Evolutionary conservation across 768 basidiomycete species (phyloP).

Genomic region (Boletus subparvulus): DNA sequence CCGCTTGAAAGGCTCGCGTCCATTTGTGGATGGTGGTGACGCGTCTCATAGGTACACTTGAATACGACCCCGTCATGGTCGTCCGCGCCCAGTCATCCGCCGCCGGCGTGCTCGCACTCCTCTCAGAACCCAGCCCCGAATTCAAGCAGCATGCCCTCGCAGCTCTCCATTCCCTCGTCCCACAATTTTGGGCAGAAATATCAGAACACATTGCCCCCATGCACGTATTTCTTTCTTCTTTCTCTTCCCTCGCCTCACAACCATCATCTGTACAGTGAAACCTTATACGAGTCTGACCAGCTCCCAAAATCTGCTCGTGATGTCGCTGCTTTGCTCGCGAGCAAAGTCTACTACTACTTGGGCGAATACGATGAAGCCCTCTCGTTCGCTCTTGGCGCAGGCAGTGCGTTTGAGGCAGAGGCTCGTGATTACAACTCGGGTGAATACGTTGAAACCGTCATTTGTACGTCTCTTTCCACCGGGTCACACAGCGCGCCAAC

Average conservation of each 20-base stretch:
- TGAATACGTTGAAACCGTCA: constrained; percentile 93
- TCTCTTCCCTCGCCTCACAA: constrained; percentile 9
- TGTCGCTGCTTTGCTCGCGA: constrained; percentile 88
- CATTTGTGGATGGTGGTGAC: constrained; percentile 41
- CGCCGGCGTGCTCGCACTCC: constrained; percentile 87
- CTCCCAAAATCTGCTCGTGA: constrained; percentile 73
- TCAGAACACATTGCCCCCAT: constrained; percentile 90
- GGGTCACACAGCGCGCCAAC: background rate
- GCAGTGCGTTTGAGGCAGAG: constrained; percentile 79
- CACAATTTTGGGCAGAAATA: constrained; percentile 98
- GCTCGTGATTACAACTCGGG: constrained; percentile 59
- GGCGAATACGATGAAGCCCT: constrained; percentile 95
- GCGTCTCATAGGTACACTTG: constrained; percentile 28
- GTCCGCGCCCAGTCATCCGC: constrained; percentile 74
- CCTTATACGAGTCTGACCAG: constrained; percentile 80
- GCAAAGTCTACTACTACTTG: constrained; percentile 97
- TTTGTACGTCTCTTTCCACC: constrained; percentile 63
- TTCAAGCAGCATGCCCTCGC: constrained; percentile 92
- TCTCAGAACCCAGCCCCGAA: constrained; percentile 82
- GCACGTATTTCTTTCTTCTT: constrained; percentile 46
- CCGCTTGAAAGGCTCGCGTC: constrained; percentile 31
- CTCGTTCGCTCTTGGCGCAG: constrained; percentile 91
- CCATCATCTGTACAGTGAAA: constrained; percentile 59
- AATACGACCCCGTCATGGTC: constrained; percentile 49
- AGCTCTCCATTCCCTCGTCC: constrained; percentile 77